These are phyloP conservation scores for Sclerotinia glacialis DNA, from an alignment of 2,329 filamentous ascomycete species.

Conservation along the genomic window DNA sequence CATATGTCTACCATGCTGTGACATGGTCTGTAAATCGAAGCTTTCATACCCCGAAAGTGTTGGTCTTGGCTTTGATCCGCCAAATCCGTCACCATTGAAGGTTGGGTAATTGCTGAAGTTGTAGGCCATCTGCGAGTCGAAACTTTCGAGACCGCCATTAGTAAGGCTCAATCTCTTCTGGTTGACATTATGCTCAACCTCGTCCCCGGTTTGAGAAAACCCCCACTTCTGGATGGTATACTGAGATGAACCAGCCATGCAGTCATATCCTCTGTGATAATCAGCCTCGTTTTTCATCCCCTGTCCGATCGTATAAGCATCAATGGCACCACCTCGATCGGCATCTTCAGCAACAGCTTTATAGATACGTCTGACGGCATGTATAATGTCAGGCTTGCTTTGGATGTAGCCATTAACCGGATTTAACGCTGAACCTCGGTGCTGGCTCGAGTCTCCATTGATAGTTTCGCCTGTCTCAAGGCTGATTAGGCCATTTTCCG, in stretches of 20 bases:
- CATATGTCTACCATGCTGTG: neutral
- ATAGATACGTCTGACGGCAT: no score
- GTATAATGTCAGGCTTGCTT: neutral
- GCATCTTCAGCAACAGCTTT: neutral
- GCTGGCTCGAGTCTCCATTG: neutral
- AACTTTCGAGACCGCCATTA: neutral
- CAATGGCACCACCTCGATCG: neutral
- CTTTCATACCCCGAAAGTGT: neutral
- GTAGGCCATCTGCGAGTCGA: neutral
- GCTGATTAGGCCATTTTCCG: neutral
- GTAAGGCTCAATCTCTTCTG: neutral
- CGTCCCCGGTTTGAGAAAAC: neutral
- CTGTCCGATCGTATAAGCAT: neutral
- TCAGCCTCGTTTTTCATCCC: neutral
- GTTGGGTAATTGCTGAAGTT: neutral
- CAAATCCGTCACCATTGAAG: no score
- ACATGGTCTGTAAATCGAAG: neutral
- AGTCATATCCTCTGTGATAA: neutral
- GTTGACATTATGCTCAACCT: neutral
- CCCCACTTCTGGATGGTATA: neutral
- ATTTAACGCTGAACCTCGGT: neutral
- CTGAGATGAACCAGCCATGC: neutral
- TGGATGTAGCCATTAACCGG: neutral
- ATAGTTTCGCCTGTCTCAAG: slow-evolving; percentile 4
- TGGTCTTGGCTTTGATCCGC: neutral